Conservation (phyloP, 208 protist genomes). For the Wallacemonas sp. region DNA sequence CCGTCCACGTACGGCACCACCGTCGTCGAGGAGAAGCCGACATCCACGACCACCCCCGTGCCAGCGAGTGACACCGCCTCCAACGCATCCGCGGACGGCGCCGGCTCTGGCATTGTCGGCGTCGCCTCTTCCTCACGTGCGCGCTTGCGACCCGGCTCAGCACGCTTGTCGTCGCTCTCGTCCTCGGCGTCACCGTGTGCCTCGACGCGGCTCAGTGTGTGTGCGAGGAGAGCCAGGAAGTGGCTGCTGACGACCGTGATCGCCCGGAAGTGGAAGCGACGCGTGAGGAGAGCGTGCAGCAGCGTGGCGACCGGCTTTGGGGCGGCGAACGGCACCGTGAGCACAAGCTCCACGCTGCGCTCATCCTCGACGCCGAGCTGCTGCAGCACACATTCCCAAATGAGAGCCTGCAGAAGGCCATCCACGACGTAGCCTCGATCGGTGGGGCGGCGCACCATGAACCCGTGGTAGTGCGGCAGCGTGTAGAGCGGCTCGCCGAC, state of each 20-base stretch:
- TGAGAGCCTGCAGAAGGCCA: slow-evolving; percentile 52
- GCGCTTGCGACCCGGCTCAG: neutral
- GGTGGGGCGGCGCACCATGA: slow-evolving; percentile 81
- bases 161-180: neutral
- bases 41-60: slow-evolving; percentile 62
- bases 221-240: slow-evolving; percentile 55
- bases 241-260: slow-evolving; percentile 70
- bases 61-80: neutral
- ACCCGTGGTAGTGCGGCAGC: slow-evolving; percentile 77
- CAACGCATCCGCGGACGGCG: neutral
- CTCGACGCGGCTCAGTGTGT: slow-evolving; percentile 12
- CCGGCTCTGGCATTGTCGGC: neutral
- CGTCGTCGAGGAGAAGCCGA: slow-evolving; percentile 75
- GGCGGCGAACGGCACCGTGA: slow-evolving; percentile 68
- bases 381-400: slow-evolving; percentile 83
- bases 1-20: slow-evolving; percentile 77
- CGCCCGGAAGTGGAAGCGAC: slow-evolving; percentile 62
- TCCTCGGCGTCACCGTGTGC: neutral
- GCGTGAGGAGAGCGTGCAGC: slow-evolving; percentile 50
- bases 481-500: slow-evolving; percentile 58
- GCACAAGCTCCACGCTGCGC: slow-evolving; percentile 54
- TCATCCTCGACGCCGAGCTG: slow-evolving; percentile 67
- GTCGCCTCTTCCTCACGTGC: neutral
- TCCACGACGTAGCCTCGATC: slow-evolving; percentile 81
- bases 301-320: slow-evolving; percentile 54